Evolutionary conservation across 345 rosid genomes (phyloP), one percentile per base, ranked within the genome.

Genomic region (Dovyalis caffra): DNA sequence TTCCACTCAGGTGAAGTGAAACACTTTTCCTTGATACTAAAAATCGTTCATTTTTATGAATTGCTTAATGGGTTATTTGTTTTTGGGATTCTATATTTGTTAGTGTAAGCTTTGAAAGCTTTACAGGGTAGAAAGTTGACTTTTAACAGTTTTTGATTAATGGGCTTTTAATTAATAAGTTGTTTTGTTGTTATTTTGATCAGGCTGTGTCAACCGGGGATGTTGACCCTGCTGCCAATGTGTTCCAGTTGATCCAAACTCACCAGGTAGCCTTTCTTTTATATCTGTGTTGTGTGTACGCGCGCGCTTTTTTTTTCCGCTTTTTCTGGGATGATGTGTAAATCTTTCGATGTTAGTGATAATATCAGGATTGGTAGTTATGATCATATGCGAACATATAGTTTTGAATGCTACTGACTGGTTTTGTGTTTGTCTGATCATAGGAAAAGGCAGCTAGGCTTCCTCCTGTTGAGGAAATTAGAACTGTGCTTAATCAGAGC

Each of bases 401-500:
- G 10, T 49, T 38, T 51, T 56, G 28, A 47, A 28, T 14, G 6
- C 56, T 69, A 38, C 14, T 81, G 79, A 53, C 53, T 62, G 57
- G 60, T 53, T 15, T 56, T 63, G 63, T 53, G 9, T 29, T 56
- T 56, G 26, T 79, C 43, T 14, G 69, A 73, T 75, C 84, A 8
- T 87, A 95, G 99, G 90, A 87, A 66, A 89, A 87, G 82, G 97
- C 95, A 70, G 87, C 88, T 43, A 87, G 97, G 80, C 97, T 95
- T 83, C 85, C 92, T 25, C 90, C 94, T 0, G 86, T 82, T n/a
- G 97, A 92, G 63, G 97, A 92, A 78, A 85, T 95, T 64, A 77
- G 86, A 34, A 95, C 97, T 1, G 83, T 91, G 77, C 91, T 95
- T 73, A 70, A 89, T 76, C 78, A 80, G 73, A 88, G 89, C 66